These are phyloP conservation scores for Comarum palustre DNA, from an alignment of 306 rosid genomes.

Conservation along the genomic window DNA sequence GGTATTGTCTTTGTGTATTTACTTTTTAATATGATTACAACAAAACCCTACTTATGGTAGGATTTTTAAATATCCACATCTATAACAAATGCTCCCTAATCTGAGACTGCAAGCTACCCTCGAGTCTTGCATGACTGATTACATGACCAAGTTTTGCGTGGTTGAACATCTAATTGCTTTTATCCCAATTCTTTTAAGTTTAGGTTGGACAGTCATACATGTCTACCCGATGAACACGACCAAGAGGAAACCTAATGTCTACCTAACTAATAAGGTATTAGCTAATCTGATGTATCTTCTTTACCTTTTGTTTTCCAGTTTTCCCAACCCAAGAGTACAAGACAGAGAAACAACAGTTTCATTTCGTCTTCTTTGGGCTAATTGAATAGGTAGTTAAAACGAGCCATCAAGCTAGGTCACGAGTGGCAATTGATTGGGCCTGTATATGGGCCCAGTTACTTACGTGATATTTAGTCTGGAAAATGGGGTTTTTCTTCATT, in stretches of 20 bases:
- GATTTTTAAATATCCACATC: neutral
- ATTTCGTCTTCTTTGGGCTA: too few relatives aligned
- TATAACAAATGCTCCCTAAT: neutral
- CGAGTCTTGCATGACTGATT: neutral
- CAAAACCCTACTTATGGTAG: neutral
- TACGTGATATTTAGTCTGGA: neutral
- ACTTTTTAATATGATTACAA: too few relatives aligned
- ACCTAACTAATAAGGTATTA: constrained; percentile 1
- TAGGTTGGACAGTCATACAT: neutral
- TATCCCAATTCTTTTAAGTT: neutral
- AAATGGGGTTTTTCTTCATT: neutral
- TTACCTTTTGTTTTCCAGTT: neutral
- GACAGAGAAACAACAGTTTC: neutral
- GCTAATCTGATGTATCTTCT: neutral
- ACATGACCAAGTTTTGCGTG: neutral
- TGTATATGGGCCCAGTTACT: neutral
- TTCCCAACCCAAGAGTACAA: neutral
- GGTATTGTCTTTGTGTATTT: too few relatives aligned
- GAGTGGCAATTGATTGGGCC: constrained; percentile 5
- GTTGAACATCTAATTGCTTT: neutral
- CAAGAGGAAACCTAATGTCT: neutral
- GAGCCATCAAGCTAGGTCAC: neutral
- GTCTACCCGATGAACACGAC: neutral
- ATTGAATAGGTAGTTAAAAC: too few relatives aligned
- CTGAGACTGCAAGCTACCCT: constrained; percentile 1